These are phyloP conservation scores for Durusdinium trenchii DNA, from an alignment of 73 alveolate genomes.

Conservation along the genomic window DNA sequence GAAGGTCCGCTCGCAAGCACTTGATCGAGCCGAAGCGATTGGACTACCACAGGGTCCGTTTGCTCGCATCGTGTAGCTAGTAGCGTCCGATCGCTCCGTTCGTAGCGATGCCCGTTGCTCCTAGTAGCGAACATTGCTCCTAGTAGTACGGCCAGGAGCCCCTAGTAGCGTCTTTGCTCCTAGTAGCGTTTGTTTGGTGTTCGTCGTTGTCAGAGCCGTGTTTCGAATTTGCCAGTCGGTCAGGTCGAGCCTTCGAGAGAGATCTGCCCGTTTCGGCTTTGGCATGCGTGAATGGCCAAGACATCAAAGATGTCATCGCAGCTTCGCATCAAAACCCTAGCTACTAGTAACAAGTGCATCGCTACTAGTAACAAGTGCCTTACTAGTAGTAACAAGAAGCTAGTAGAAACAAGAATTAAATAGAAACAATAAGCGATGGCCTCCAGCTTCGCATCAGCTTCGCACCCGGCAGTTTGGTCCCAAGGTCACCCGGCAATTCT, in stretches of 20 bases:
- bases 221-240: too few relatives aligned
- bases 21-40: conserved; percentile 10
- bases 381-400: not conserved
- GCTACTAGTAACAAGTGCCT: not conserved
- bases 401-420: not conserved
- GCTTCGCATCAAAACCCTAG: not conserved
- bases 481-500: conserved; percentile 36
- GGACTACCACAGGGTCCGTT: conserved; percentile 26
- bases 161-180: too few relatives aligned
- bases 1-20: conserved; percentile 25
- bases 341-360: not conserved
- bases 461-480: not conserved
- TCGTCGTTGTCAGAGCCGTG: too few relatives aligned
- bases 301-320: not conserved
- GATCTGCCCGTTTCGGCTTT: not conserved
- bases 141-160: too few relatives aligned
- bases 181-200: too few relatives aligned
- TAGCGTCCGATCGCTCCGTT: too few relatives aligned
- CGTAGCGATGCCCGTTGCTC: too few relatives aligned
- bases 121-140: too few relatives aligned
- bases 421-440: not conserved
- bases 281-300: not conserved
- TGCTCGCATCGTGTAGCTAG: too few relatives aligned
- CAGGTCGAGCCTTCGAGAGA: conserved; percentile 15
- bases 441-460: not conserved